phyloP scores from a whole-genome alignment of 2,329 filamentous ascomycete species.

The Aspergillus sp. region DNA sequence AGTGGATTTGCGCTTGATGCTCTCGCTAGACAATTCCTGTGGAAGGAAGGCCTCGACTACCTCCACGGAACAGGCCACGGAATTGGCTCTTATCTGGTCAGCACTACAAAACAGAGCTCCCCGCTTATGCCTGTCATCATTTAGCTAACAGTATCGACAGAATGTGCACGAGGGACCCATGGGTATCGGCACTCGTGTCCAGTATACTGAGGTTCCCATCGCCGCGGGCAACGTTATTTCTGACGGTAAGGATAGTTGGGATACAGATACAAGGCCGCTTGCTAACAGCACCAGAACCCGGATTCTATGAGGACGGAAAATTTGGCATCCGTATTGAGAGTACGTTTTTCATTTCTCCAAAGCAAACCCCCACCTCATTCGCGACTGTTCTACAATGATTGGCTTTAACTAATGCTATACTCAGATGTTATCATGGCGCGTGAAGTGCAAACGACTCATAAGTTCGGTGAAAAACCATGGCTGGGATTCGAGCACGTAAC shows the following conservation, averaged over 20 bases:
- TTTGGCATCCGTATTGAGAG: slow-evolving; percentile 96
- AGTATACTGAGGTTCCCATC: slow-evolving; percentile 87
- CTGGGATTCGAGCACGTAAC: slow-evolving; percentile 96
- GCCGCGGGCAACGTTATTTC: slow-evolving; percentile 93
- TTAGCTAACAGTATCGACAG: slow-evolving; percentile 29
- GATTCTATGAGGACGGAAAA: slow-evolving; percentile 92
- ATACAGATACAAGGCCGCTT: background rate
- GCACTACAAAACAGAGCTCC: background rate
- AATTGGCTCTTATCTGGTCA: slow-evolving; percentile 79
- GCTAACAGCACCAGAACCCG: slow-evolving; percentile 64
- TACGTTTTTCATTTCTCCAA: slow-evolving; percentile 29
- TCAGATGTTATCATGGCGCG: slow-evolving; percentile 81
- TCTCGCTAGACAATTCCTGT: slow-evolving; percentile 86
- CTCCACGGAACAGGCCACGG: slow-evolving; percentile 95
- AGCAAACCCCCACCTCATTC: background rate
- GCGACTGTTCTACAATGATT: background rate
- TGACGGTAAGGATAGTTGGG: slow-evolving; percentile 53
- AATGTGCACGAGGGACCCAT: slow-evolving; percentile 98
- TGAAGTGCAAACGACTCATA: slow-evolving; percentile 81
- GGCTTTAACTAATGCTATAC: slow-evolving; percentile 12
- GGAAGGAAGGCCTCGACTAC: slow-evolving; percentile 92
- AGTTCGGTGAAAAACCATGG: slow-evolving; percentile 91
- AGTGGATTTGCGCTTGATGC: slow-evolving; percentile 89
- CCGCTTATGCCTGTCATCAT: background rate
- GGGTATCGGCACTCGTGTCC: slow-evolving; percentile 87